Evolutionary conservation across 352 stramenopile genomes (phyloP).

Genomic region (Thalassiosira mediterranea): DNA sequence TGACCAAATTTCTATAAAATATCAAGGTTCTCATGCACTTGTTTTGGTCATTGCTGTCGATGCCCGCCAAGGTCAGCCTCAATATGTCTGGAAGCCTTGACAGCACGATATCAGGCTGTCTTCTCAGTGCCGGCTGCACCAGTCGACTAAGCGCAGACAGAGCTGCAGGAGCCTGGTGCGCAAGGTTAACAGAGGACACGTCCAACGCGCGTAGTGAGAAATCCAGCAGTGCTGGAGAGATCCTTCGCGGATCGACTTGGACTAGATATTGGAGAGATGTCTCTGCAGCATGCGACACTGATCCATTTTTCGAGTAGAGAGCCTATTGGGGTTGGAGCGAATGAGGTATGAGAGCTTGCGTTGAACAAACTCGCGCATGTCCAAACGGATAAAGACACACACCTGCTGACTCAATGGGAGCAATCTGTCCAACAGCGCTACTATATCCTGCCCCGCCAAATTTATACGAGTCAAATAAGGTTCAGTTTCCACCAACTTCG

Average conservation of each 20-base stretch:
- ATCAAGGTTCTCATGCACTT: constrained; percentile 83
- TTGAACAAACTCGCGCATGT: neutral
- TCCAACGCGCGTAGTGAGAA: constrained; percentile 79
- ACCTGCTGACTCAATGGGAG: constrained; percentile 78
- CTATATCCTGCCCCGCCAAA: constrained; percentile 70
- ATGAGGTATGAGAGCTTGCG: neutral
- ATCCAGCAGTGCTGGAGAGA: constrained; percentile 75
- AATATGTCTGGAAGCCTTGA: constrained; percentile 76
- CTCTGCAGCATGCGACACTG: constrained; percentile 75
- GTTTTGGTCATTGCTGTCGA: constrained; percentile 85
- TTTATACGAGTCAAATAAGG: constrained; percentile 53
- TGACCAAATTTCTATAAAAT: constrained; percentile 81
- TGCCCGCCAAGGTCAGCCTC: constrained; percentile 79
- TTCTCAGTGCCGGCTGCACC: constrained; percentile 64
- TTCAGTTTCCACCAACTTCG: constrained; percentile 56
- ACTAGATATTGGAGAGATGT: constrained; percentile 77
- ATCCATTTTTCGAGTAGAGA: constrained; percentile 82
- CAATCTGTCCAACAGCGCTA: constrained; percentile 70
- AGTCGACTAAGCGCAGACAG: constrained; percentile 70
- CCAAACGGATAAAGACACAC: neutral
- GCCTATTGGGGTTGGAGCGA: too few relatives aligned
- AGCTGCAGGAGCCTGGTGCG: constrained; percentile 78
- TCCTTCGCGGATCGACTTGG: constrained; percentile 71
- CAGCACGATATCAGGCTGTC: constrained; percentile 63
- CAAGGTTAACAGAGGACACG: constrained; percentile 75